Conservation (phyloP, 352 stramenopile species). For the Phytophthora podocarpi region DNA sequence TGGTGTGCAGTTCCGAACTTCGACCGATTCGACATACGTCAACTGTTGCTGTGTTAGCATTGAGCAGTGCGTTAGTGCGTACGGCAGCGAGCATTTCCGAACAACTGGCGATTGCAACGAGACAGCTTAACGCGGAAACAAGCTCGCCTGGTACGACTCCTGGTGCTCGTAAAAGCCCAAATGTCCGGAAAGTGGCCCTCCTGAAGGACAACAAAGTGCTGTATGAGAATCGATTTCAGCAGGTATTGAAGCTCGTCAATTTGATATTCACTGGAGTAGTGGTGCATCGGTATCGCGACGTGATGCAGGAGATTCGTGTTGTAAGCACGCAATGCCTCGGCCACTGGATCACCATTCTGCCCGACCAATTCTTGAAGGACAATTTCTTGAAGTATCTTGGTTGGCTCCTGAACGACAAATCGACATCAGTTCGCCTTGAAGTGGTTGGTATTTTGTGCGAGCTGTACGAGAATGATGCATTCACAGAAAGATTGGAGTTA, state of each 20-base stretch:
- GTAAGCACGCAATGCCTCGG: constrained; percentile 84
- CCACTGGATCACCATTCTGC: constrained; percentile 83
- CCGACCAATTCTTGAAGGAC: constrained; percentile 92
- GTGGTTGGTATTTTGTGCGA: constrained; percentile 83
- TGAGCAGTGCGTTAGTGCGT: constrained; percentile 71
- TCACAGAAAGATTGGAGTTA: constrained; percentile 68
- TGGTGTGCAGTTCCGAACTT: constrained; percentile 66
- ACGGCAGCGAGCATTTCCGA: constrained; percentile 57
- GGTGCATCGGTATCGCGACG: constrained; percentile 90
- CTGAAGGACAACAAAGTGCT: constrained; percentile 73
- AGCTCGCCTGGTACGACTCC: constrained; percentile 33
- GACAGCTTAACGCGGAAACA: constrained; percentile 69
- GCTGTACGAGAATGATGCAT: constrained; percentile 83
- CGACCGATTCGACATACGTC: constrained; percentile 82
- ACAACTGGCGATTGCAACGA: constrained; percentile 68
- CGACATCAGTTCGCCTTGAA: constrained; percentile 75
- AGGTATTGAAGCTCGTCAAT: constrained; percentile 65
- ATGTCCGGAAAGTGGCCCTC: constrained; percentile 39
- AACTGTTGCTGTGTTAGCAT: constrained; percentile 68
- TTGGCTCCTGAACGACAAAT: constrained; percentile 95
- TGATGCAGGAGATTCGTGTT: constrained; percentile 92
- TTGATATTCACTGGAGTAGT: constrained; percentile 79
- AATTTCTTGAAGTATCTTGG: constrained; percentile 97
- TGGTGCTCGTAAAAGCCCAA: constrained; percentile 51
- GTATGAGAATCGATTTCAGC: constrained; percentile 63